A percentile compares a stretch with the other conserved stretches of the same genome.
These are phyloP conservation scores for Tulasnella sp. DNA, from an alignment of 768 basidiomycete genomes.

Conservation along the genomic window DNA sequence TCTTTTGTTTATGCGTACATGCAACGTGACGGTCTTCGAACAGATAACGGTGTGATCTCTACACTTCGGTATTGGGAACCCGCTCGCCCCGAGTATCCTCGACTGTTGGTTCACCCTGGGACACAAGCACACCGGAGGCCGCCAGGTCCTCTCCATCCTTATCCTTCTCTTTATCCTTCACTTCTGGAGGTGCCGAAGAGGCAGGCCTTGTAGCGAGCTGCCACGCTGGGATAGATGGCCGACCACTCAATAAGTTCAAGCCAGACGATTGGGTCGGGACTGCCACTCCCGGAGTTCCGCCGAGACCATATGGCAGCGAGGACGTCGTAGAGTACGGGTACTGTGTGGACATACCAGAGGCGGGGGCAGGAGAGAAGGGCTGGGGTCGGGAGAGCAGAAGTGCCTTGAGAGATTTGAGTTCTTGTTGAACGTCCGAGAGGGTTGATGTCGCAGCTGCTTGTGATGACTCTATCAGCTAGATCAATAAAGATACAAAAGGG, in stretches of 20 bases:
- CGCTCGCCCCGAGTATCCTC: too few relatives aligned
- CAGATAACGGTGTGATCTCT: too few relatives aligned
- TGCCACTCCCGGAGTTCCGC: neutral
- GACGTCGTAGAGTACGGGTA: neutral
- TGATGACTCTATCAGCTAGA: conserved; percentile 13
- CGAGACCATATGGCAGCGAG: neutral
- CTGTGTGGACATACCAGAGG: conserved; percentile 17
- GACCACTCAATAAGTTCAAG: neutral
- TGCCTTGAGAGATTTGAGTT: conserved; percentile 88
- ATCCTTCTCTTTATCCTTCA: too few relatives aligned
- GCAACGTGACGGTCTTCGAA: too few relatives aligned
- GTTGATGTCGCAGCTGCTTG: conserved; percentile 30
- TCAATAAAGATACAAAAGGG: conserved; percentile 23
- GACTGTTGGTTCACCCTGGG: too few relatives aligned
- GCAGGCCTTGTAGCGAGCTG: conserved; percentile 49
- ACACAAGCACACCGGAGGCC: too few relatives aligned
- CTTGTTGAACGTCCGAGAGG: conserved; percentile 78
- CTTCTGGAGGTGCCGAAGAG: conserved; percentile 19
- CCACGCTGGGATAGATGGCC: conserved; percentile 78
- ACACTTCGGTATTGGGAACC: too few relatives aligned
- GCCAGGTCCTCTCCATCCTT: too few relatives aligned
- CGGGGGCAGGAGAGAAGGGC: neutral
- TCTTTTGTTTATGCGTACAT: too few relatives aligned
- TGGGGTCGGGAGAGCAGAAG: conserved; percentile 42
- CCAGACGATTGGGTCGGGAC: neutral